phyloP scores from a whole-genome alignment of 352 stramenopile species.

The Pythium volutum region DNA sequence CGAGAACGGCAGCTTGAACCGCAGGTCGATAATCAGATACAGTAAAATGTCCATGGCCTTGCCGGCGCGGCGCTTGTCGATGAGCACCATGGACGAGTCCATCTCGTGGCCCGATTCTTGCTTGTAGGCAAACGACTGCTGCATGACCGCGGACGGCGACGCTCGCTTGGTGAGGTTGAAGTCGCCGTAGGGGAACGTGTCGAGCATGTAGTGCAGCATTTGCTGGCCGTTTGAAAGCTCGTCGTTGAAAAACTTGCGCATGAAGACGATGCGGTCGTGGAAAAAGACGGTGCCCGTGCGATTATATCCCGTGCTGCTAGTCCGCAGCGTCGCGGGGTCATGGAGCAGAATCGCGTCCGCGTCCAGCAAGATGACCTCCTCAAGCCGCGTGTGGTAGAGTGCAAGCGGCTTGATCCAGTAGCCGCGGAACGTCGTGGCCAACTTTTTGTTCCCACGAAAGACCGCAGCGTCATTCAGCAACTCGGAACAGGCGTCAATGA shows the following conservation, averaged over 20 bases:
- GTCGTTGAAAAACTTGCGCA: conserved; percentile 37
- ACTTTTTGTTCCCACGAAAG: conserved; percentile 3
- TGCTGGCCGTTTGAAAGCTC: conserved; percentile 9
- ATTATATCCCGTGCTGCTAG: conserved; percentile 36
- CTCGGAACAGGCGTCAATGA: conserved; percentile 59
- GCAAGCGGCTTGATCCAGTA: conserved; percentile 71
- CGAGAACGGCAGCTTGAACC: conserved; percentile 57
- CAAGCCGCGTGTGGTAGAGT: conserved; percentile 50
- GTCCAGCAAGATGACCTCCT: conserved; percentile 57
- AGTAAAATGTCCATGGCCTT: conserved; percentile 45
- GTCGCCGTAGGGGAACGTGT: conserved; percentile 46
- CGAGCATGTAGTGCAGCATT: conserved; percentile 43
- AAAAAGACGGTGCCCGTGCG: conserved; percentile 64
- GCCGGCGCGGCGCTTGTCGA: conserved; percentile 43
- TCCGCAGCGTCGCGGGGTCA: conserved; percentile 35
- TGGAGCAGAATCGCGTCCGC: conserved; percentile 51
- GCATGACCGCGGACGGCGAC: conserved; percentile 20
- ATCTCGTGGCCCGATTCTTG: conserved; percentile 49
- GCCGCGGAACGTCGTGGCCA: conserved; percentile 37
- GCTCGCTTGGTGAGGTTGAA: conserved; percentile 27
- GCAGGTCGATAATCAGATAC: conserved; percentile 47
- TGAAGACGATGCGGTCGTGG: conserved; percentile 50
- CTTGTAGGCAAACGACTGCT: conserved; percentile 39
- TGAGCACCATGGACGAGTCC: conserved; percentile 59
- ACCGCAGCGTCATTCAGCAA: conserved; percentile 23